Conservation (phyloP, 139 green algal genomes). For the Chlorella sp. region DNA sequence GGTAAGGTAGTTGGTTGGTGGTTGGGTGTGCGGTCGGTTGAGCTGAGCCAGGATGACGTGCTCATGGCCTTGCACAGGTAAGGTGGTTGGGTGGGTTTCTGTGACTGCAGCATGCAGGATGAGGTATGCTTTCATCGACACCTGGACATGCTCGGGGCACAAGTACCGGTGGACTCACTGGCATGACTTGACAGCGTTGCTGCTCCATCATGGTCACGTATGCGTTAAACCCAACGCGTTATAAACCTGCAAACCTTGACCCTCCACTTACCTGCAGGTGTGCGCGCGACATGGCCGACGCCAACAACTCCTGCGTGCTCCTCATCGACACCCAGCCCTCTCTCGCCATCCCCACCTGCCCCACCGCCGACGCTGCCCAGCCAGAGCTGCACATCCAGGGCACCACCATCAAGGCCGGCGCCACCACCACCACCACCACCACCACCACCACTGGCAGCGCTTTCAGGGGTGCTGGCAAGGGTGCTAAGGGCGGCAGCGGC, state of each 20-base stretch:
- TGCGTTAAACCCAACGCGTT: too few relatives aligned
- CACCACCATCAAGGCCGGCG: neutral
- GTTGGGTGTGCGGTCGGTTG: too few relatives aligned
- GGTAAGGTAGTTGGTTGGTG: too few relatives aligned
- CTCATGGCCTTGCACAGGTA: too few relatives aligned
- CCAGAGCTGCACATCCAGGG: neutral
- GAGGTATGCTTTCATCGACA: neutral
- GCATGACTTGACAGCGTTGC: neutral
- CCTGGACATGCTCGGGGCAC: neutral
- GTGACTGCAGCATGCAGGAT: neutral
- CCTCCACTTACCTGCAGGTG: neutral
- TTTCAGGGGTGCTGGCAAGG: too few relatives aligned
- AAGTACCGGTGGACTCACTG: neutral
- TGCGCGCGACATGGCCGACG: neutral
- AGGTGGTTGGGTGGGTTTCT: too few relatives aligned
- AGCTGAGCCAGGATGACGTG: too few relatives aligned
- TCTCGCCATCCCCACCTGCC: neutral
- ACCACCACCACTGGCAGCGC: too few relatives aligned
- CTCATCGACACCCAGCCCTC: neutral
- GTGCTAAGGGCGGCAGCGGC: neutral
- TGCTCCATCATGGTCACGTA: neutral
- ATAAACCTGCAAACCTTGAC: too few relatives aligned
- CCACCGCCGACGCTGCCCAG: neutral
- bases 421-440: too few relatives aligned
- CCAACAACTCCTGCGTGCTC: neutral